phyloP scores from a whole-genome alignment of 2,329 filamentous ascomycete species.

The Sporothrix pallida region DNA sequence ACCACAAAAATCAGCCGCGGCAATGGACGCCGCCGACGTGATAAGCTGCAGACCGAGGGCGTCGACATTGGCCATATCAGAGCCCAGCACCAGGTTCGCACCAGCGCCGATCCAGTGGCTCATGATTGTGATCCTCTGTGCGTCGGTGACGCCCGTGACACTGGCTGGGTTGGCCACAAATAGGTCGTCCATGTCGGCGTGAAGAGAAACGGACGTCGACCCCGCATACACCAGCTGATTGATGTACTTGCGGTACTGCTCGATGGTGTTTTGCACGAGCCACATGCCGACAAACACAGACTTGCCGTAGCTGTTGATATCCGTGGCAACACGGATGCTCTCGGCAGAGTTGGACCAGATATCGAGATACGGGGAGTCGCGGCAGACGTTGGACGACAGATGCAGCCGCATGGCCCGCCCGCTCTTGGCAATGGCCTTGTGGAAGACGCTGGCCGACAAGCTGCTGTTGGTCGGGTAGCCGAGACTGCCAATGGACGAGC shows the following conservation, averaged over 20 bases:
- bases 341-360: slow-evolving; percentile 5
- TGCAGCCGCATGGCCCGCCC: background rate
- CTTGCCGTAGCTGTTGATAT: background rate
- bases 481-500: background rate
- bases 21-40: background rate
- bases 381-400: background rate
- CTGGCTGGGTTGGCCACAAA: slow-evolving; percentile 5
- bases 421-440: background rate
- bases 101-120: background rate
- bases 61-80: slow-evolving; percentile 5
- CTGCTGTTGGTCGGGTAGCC: background rate
- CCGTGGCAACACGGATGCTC: background rate
- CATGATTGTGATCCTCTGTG: background rate
- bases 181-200: slow-evolving; percentile 15
- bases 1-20: background rate
- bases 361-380: background rate
- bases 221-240: no score
- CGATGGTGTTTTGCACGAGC: background rate
- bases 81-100: slow-evolving; percentile 4
- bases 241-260: slow-evolving; percentile 14
- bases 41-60: background rate
- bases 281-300: background rate
- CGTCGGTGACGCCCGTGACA: slow-evolving; percentile 17
- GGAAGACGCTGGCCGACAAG: background rate
- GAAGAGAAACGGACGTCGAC: background rate